Conservation (phyloP, 2,329 filamentous ascomycete species). For the Aspergillus sp. region DNA sequence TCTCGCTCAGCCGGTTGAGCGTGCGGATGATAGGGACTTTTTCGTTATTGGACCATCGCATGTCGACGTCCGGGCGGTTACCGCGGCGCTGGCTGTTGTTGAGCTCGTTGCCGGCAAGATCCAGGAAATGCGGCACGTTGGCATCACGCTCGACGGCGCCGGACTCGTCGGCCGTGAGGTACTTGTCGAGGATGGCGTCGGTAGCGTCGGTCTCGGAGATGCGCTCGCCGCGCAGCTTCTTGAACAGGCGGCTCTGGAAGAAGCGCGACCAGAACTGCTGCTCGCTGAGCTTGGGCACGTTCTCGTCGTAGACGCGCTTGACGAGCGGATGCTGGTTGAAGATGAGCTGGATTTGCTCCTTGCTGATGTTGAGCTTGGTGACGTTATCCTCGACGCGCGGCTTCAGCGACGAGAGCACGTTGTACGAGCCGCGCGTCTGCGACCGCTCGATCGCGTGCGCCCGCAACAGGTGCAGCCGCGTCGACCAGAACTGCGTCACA, state of each 20-base stretch:
- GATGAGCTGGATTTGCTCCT: conserved; percentile 89
- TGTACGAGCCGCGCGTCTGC: conserved; percentile 87
- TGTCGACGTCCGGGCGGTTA: conserved; percentile 84
- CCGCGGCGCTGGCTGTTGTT: conserved; percentile 85
- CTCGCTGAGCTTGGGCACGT: conserved; percentile 77
- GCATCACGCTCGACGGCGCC: conserved; percentile 49
- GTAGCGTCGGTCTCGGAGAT: conserved; percentile 72
- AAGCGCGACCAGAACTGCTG: conserved; percentile 90
- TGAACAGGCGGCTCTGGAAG: conserved; percentile 85
- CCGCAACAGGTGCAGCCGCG: conserved; percentile 77
- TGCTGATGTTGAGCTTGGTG: conserved; percentile 77
- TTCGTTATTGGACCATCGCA: conserved; percentile 70
- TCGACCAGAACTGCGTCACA: conserved; percentile 92
- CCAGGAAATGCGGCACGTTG: conserved; percentile 82
- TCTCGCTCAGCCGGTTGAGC: conserved; percentile 86
- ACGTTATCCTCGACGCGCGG: conserved; percentile 71
- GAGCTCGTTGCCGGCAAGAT: conserved; percentile 91
- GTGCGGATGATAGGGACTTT: conserved; percentile 87
- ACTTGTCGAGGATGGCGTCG: conserved; percentile 81
- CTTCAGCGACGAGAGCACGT: conserved; percentile 87
- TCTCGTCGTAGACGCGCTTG: conserved; percentile 86
- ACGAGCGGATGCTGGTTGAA: conserved; percentile 91
- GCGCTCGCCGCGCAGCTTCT: conserved; percentile 86
- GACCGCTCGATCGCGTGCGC: conserved; percentile 85
- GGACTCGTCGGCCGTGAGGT: conserved; percentile 70